These are phyloP conservation scores for Penicillium pancosmium DNA, from an alignment of 495 filamentous ascomycete genomes.

Conservation along the genomic window DNA sequence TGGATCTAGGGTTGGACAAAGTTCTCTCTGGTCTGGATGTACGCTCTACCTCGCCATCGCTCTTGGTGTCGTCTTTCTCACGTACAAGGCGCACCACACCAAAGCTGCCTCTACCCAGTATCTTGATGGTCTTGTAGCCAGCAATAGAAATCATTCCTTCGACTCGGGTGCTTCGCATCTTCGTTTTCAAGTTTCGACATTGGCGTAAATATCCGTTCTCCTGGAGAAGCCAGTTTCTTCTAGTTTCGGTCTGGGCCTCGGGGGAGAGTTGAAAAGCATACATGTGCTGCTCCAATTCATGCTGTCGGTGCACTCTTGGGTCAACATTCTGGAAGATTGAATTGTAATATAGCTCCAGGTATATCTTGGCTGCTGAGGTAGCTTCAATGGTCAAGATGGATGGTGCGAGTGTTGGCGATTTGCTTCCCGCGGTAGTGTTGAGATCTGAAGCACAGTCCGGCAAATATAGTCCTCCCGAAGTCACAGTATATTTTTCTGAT, in stretches of 20 bases:
- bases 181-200: constrained; percentile 67
- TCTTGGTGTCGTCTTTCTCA: constrained; percentile 46
- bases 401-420: constrained; percentile 38
- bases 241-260: constrained; percentile 56
- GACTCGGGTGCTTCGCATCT: constrained; percentile 42
- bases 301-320: constrained; percentile 66
- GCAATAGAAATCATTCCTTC: constrained; percentile 52
- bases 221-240: constrained; percentile 60
- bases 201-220: constrained; percentile 81
- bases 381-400: constrained; percentile 78
- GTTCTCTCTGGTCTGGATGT: not conserved
- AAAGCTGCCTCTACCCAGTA: constrained; percentile 96
- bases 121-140: constrained; percentile 77
- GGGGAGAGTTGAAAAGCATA: constrained; percentile 47
- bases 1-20: constrained; percentile 1
- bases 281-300: constrained; percentile 67
- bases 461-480: constrained; percentile 9
- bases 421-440: constrained; percentile 18
- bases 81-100: constrained; percentile 85
- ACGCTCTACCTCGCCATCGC: constrained; percentile 6
- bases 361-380: constrained; percentile 79
- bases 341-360: constrained; percentile 82
- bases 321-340: constrained; percentile 56
- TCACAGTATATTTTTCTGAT: constrained; percentile 17
- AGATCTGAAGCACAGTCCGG: constrained; percentile 13